A percentile compares a stretch with the other conserved stretches of the same genome.
Conservation (phyloP, 1,284 basidiomycete genomes). For the Leccinum griseonigrum region DNA sequence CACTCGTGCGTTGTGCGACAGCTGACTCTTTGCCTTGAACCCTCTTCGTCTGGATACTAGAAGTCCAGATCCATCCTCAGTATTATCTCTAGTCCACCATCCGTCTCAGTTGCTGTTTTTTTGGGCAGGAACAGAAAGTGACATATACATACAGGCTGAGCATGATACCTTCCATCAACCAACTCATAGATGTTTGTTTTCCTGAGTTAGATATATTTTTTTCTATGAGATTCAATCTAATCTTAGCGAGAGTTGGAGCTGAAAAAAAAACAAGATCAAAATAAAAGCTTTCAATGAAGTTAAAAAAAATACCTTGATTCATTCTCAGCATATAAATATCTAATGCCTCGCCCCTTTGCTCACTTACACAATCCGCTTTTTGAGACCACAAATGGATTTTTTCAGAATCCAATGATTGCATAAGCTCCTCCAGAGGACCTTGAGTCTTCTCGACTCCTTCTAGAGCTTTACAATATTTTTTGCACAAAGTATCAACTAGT, state of each 20-base stretch:
- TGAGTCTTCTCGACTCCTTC: not conserved
- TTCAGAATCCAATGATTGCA: not conserved
- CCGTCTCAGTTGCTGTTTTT: too few species aligned
- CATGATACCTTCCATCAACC: conserved; percentile 6
- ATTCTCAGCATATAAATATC: not conserved
- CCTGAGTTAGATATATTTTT: not conserved
- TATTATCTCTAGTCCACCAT: too few species aligned
- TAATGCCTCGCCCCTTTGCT: not conserved
- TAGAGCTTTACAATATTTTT: not conserved
- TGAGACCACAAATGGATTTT: not conserved
- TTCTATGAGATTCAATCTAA: not conserved
- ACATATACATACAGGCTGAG: conserved; percentile 4
- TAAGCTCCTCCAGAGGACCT: not conserved
- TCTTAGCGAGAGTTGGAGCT: not conserved
- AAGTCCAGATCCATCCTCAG: too few species aligned
- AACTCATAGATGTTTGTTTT: not conserved
- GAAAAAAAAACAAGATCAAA: not conserved
- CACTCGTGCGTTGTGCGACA: too few species aligned
- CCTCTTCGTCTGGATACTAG: too few species aligned
- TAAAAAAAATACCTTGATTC: not conserved
- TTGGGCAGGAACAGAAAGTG: not conserved
- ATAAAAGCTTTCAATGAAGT: too few species aligned
- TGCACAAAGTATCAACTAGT: conserved; percentile 8
- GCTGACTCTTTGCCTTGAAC: too few species aligned
- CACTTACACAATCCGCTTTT: not conserved